These are phyloP conservation scores for Aspergillus bridgeri DNA, from an alignment of 495 filamentous ascomycete genomes.

Conservation along the genomic window DNA sequence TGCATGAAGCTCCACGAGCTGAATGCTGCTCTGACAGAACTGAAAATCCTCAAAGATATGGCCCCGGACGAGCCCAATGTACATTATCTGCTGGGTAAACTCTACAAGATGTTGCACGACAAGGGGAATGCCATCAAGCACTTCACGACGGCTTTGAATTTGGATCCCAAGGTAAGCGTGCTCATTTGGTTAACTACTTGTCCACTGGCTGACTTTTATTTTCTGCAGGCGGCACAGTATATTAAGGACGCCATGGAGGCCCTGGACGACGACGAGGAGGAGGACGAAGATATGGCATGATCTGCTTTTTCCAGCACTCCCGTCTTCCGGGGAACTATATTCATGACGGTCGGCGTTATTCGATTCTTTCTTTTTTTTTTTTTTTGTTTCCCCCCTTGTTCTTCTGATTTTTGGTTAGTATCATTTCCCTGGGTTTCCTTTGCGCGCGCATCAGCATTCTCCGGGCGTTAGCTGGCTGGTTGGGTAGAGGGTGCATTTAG, in stretches of 20 bases:
- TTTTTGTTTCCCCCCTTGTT: not conserved
- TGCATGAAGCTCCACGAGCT: slow-evolving; percentile 73
- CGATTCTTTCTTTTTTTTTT: not conserved
- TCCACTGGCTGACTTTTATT: slow-evolving; percentile 19
- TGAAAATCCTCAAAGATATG: slow-evolving; percentile 79
- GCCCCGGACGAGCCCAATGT: slow-evolving; percentile 95
- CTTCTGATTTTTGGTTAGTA: not conserved
- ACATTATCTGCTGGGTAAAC: slow-evolving; percentile 83
- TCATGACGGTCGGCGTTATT: slow-evolving; percentile 20
- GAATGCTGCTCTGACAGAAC: slow-evolving; percentile 68
- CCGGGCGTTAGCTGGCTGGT: slow-evolving; percentile 33
- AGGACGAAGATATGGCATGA: slow-evolving; percentile 59
- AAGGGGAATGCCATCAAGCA: slow-evolving; percentile 81
- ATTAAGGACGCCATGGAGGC: slow-evolving; percentile 93
- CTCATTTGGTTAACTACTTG: not conserved
- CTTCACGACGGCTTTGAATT: slow-evolving; percentile 88
- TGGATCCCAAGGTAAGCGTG: slow-evolving; percentile 83
- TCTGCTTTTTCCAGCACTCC: slow-evolving; percentile 8
- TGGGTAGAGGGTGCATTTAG: slow-evolving; percentile 27
- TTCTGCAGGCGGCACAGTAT: slow-evolving; percentile 70
- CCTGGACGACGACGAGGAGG: slow-evolving; percentile 79
- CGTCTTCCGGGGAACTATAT: slow-evolving; percentile 5
- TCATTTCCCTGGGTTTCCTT: slow-evolving; percentile 9
- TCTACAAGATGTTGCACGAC: slow-evolving; percentile 78
- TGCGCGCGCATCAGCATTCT: slow-evolving; percentile 33